phyloP scores from a whole-genome alignment of 805 yeast species.

The Candida pseudofarinosa region DNA sequence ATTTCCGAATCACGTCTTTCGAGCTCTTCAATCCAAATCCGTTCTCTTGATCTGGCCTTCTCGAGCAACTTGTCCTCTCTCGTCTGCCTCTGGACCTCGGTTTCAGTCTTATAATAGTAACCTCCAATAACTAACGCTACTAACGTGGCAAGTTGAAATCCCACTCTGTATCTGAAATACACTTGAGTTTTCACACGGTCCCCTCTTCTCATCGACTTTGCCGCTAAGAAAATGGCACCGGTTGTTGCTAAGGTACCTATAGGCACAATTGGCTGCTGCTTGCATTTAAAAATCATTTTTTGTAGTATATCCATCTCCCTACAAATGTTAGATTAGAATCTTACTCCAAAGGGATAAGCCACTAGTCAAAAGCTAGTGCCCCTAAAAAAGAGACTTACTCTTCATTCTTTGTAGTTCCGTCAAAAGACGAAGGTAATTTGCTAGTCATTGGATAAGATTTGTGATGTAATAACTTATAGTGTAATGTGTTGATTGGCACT shows the following conservation, averaged over 20 bases:
- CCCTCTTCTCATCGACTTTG: slow-evolving; percentile 68
- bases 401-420: slow-evolving; percentile 27
- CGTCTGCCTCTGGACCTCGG: slow-evolving; percentile 40
- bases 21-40: slow-evolving; percentile 82
- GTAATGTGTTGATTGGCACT: no score
- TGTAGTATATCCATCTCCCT: slow-evolving; percentile 46
- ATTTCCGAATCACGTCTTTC: slow-evolving; percentile 80
- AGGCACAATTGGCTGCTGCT: slow-evolving; percentile 88
- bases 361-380: background rate
- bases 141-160: slow-evolving; percentile 76
- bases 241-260: slow-evolving; percentile 74
- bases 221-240: slow-evolving; percentile 77
- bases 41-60: slow-evolving; percentile 82
- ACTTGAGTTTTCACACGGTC: slow-evolving; percentile 72
- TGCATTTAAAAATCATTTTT: slow-evolving; percentile 58
- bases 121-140: slow-evolving; percentile 84
- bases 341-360: background rate
- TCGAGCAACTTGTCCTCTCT: slow-evolving; percentile 65
- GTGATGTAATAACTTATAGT: no score
- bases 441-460: slow-evolving; percentile 17
- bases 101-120: slow-evolving; percentile 53
- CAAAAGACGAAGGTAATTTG: slow-evolving; percentile 48
- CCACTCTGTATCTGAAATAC: slow-evolving; percentile 89
- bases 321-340: slow-evolving; percentile 12
- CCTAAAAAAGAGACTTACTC: slow-evolving; percentile 47